phyloP scores from a whole-genome alignment of 164 flowering plant genomes.

The Santalum album region DNA sequence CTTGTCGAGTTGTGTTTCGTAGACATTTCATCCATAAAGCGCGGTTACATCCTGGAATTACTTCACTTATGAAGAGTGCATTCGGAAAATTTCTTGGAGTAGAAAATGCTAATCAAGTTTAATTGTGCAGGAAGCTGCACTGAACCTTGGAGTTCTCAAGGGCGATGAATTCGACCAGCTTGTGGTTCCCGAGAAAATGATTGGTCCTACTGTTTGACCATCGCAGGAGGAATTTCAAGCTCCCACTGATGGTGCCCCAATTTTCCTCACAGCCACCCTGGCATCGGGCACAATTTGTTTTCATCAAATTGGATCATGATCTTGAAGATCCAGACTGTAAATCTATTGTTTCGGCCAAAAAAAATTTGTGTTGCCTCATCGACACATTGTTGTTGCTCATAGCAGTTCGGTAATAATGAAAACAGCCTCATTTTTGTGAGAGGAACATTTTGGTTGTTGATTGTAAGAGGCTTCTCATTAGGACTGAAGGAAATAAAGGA shows the following conservation, averaged over 20 bases:
- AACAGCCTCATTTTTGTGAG: neutral
- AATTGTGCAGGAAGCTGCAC: conserved; percentile 78
- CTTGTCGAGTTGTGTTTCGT: too few relatives aligned
- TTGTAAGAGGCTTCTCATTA: too few relatives aligned
- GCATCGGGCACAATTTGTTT: neutral
- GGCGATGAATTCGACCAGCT: conserved; percentile 75
- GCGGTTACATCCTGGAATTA: too few relatives aligned
- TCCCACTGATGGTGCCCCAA: neutral
- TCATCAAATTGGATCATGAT: conserved; percentile 2
- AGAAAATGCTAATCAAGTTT: too few relatives aligned
- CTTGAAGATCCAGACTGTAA: conserved; percentile 5
- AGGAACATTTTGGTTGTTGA: too few relatives aligned
- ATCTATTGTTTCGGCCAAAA: neutral
- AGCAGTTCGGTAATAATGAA: neutral
- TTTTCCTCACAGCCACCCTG: too few relatives aligned
- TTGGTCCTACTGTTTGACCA: conserved; percentile 63
- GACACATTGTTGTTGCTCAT: neutral
- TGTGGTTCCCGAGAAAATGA: conserved; percentile 96
- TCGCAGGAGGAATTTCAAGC: neutral
- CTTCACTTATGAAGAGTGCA: too few relatives aligned
- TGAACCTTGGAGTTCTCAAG: conserved; percentile 65
- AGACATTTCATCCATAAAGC: too few relatives aligned
- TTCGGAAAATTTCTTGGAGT: too few relatives aligned
- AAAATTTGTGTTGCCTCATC: conserved; percentile 12
- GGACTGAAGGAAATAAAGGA: too few relatives aligned